Evolutionary conservation across 2,329 filamentous ascomycete species (phyloP), one percentile per base, ranked within the genome.

Genomic region (Claviceps cyperi): DNA sequence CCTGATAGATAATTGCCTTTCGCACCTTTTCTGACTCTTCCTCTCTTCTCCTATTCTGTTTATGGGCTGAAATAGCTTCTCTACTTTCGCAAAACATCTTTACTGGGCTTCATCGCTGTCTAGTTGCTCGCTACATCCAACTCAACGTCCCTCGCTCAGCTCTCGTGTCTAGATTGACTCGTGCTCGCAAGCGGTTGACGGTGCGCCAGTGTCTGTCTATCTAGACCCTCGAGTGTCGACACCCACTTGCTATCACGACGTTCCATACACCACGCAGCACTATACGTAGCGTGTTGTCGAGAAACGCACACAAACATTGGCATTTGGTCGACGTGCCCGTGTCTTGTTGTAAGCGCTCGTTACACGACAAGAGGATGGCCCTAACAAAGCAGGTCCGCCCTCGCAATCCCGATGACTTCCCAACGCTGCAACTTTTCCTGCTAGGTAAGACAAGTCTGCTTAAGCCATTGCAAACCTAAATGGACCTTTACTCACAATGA

Each of bases 401-500:
- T 63, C 76, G 75, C 69, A 75, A 84, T 66, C 75, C 80, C 57
- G 77, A 88, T 69, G 80, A 80, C 59, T 95, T 95, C 61, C 90
- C 89, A 4, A 80, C 84, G 7, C 69, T 80, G 22, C 90, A 96
- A 65, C 80, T 95, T 24, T 89, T 91, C 58, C 69, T 95, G 17
- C 77, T 96, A 57, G 86, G 88, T 94, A 71, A 62, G 81, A 28
- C 24, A 1, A 41, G 19, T 15, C 17, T 17, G n/a, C 38, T 45
- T 7, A 38, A n/a, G 2, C 7, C 9, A 19, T 22, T 17, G 7
- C 8, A 17, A 41, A 24, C n/a, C 11, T 28, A 21, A 14, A 40
- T 32, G 21, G 6, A 36, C 9, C 3, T 3, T 19, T 37, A 47
- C 56, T 62, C 51, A 61, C 54, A 35, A 37, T 19, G 54, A 21